These are phyloP conservation scores for Fusarium sp. DNA, from an alignment of 2,329 filamentous ascomycete species.

Conservation along the genomic window DNA sequence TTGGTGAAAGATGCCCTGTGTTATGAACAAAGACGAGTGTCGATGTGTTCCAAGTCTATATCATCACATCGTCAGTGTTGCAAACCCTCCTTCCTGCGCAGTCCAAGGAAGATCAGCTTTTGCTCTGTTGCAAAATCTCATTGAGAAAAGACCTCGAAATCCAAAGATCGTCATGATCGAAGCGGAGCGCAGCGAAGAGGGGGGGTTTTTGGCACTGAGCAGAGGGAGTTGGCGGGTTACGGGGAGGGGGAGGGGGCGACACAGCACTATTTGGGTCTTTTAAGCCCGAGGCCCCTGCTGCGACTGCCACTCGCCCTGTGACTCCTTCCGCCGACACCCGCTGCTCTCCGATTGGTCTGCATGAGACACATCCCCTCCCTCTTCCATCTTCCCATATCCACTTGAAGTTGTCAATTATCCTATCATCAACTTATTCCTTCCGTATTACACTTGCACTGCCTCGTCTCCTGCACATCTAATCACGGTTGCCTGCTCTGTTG, in stretches of 20 bases:
- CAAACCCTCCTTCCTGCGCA: neutral
- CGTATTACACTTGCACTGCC: slow-evolving; percentile 29
- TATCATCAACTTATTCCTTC: slow-evolving; percentile 14
- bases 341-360: slow-evolving; percentile 41
- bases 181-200: slow-evolving; percentile 17
- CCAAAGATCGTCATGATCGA: slow-evolving; percentile 16
- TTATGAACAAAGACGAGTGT: slow-evolving; percentile 28
- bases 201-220: slow-evolving; percentile 21
- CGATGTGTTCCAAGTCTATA: slow-evolving; percentile 11
- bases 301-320: slow-evolving; percentile 37
- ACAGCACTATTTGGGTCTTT: slow-evolving; percentile 68
- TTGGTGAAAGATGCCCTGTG: slow-evolving; percentile 49
- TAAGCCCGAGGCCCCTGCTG: slow-evolving; percentile 57
- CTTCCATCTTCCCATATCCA: slow-evolving; percentile 22
- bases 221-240: slow-evolving; percentile 47
- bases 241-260: slow-evolving; percentile 58
- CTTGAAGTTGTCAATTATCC: slow-evolving; percentile 25
- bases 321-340: slow-evolving; percentile 35
- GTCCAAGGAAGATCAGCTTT: neutral
- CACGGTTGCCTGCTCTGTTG: slow-evolving; percentile 2
- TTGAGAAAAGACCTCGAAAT: slow-evolving; percentile 19
- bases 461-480: neutral
- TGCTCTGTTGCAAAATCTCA: neutral
- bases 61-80: neutral
- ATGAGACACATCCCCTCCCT: slow-evolving; percentile 4